Base-by-base conservation (phyloP, 148 eudicot genomes). In the Spergularia bocconei region DNA sequence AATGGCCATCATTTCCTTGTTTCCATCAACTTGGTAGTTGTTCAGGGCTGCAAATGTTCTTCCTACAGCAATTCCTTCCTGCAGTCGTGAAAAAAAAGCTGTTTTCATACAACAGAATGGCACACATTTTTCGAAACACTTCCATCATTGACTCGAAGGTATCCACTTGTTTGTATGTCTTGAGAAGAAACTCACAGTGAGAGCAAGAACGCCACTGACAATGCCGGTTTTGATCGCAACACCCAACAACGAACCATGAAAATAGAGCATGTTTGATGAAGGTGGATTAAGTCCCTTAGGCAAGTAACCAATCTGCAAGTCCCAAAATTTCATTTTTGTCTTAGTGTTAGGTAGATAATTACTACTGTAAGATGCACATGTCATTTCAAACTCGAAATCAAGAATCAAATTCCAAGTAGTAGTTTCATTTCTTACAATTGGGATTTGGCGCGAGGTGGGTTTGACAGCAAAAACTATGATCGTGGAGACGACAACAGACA, bases 11-110 rank as follows among this genome's bases (percentile, higher is more conserved):
- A 95, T 92, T 82, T 95, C 99, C 80, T 95, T 90, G 91, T 95
- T 95, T 29, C 99, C 99, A 67, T 95, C 99, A 53, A 95, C 96
- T 87, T 95, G 96, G 77, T 95, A 95, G 82, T 95, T 92, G 54
- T 87, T 78, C 74, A 95, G 72, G 36, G 91, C 48, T 62, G 99
- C 97, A 86, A 95, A 95, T 75, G 97, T 95, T 57, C 99, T 89
- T 79, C 99, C 99, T 39, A 92, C 99, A 29, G 99, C 97, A 64
- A 95, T 92, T 80, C 99, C 99, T 87, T 95, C 99, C 99, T 92
- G 62, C 77, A 82, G 77, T 12, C n/a, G 33, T 67, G 57, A 4
- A 44, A 63, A 4, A 75, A 54, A 44, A 0, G 17, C 62, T 52
- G 54, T 60, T 51, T 69, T 61, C 61, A 60, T 60, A 52, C 69